Evolutionary conservation across 2,329 filamentous ascomycete genomes (phyloP).

Genomic region (Trichoderma harzianum): DNA sequence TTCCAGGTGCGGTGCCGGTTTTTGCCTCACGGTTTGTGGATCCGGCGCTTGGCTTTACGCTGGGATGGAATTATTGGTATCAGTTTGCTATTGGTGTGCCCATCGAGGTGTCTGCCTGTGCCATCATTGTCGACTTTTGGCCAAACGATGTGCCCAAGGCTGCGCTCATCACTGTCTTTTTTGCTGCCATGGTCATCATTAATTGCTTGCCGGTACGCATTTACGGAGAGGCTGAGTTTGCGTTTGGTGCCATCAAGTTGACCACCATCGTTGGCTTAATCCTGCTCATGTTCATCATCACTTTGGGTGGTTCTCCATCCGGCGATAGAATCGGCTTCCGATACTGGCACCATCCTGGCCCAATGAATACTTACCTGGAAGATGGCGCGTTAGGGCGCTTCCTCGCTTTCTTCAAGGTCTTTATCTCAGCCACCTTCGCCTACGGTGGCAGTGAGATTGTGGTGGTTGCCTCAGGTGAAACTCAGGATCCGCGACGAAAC

Average conservation of each 20-base stretch:
- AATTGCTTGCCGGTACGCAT: slow-evolving; percentile 41
- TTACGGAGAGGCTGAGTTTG: slow-evolving; percentile 54
- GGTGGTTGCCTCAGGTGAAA: slow-evolving; percentile 37
- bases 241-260: slow-evolving; percentile 47
- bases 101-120: slow-evolving; percentile 45
- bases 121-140: slow-evolving; percentile 48
- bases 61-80: slow-evolving; percentile 53
- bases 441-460: slow-evolving; percentile 44
- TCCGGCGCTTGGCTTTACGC: slow-evolving; percentile 43
- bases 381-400: slow-evolving; percentile 39
- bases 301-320: slow-evolving; percentile 43
- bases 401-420: slow-evolving; percentile 43
- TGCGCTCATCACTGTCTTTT: slow-evolving; percentile 37
- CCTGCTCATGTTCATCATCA: slow-evolving; percentile 48
- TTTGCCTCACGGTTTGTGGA: slow-evolving; percentile 49
- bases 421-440: slow-evolving; percentile 47
- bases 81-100: slow-evolving; percentile 48
- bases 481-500: slow-evolving; percentile 34
- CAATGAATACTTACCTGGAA: slow-evolving; percentile 41
- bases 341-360: slow-evolving; percentile 43
- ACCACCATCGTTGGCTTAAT: slow-evolving; percentile 48
- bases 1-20: slow-evolving; percentile 51
- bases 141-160: slow-evolving; percentile 27
- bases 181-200: slow-evolving; percentile 35
- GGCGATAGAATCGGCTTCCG: slow-evolving; percentile 44